Evolutionary conservation across 371 early-diverging fungal genomes (phyloP), one percentile per base, ranked within the genome.

Genomic region (Globomyces sp.): DNA sequence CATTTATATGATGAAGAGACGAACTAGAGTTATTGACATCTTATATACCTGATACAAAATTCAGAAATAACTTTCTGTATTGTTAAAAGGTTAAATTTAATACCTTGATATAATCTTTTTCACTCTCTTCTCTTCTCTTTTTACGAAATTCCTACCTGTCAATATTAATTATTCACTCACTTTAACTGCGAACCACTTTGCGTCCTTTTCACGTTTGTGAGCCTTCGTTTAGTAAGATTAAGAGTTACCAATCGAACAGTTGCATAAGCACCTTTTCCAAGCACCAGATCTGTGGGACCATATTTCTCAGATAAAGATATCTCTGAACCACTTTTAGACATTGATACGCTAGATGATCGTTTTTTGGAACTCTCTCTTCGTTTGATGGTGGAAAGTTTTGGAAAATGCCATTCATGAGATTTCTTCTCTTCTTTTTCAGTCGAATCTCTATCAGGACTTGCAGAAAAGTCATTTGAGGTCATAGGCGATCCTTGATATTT

Each of bases 261-360:
- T 0, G 95, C 97, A 9, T 92, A 90, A 1, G 98, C 94, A 13
- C 98, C 98, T 70, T 90, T 87, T 2, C 97, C 98, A 34, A 98
- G 70, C 9, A 78, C 68, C 51, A 75, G 73, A 9, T 76, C 79
- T 36, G 37, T 49, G 46, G 68, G 71, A 37, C 77, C 78, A 66
- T 82, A 80, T 67, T 80, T 80, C 43, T 78, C 76, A 4, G 55
- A 55, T 2, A 55, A 41, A 3, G 55, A 55, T 8, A 55, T 40
- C 13, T 55, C 55, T 5, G 55, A 55, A 39, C 55, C 55, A 39
- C 55, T 55, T n/a, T 55, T 55, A 2, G 39, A 37, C 55, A 55
- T 55, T 3, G 55, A 55, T 40, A 55, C 1, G n/a, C 55, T 55
- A 39, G 55, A 55, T 37, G 55, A 55, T 55, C 55, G 24, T 24